Conservation (phyloP, 2,329 filamentous ascomycete species). For the Polytolypa hystricis region DNA sequence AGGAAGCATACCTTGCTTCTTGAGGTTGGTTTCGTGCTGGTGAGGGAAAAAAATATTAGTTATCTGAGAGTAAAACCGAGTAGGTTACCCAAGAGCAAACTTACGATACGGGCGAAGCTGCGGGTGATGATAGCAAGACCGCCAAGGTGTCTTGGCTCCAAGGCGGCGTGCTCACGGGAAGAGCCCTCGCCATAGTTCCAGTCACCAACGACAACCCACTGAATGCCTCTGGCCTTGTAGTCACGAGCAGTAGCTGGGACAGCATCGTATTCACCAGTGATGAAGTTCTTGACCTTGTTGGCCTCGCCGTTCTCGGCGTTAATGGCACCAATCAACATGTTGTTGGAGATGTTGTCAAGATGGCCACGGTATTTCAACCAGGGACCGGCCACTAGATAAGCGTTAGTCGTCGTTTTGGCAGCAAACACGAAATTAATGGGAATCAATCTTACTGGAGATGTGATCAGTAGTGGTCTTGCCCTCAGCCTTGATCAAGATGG, state of each 20-base stretch:
- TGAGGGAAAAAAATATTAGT: too few species aligned
- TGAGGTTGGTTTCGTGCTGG: conserved; percentile 96
- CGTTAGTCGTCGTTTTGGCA: conserved; percentile 10
- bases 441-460: conserved; percentile 56
- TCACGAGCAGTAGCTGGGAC: conserved; percentile 91
- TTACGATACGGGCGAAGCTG: conserved; percentile 84
- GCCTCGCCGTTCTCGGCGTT: conserved; percentile 93
- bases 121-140: conserved; percentile 94
- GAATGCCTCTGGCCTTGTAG: conserved; percentile 94
- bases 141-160: conserved; percentile 94
- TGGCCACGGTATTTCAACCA: conserved; percentile 99
- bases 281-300: conserved; percentile 92
- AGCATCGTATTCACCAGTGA: conserved; percentile 70
- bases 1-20: conserved; percentile 99
- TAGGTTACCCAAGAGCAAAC: too few species aligned
- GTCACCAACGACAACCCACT: conserved; percentile 96
- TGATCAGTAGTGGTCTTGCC: conserved; percentile 97
- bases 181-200: conserved; percentile 99
- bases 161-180: conserved; percentile 95
- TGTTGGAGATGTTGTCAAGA: conserved; percentile 99
- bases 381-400: conserved; percentile 60
- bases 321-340: conserved; percentile 96
- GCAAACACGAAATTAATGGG: background rate
- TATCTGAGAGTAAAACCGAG: too few species aligned
- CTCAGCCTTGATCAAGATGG: conserved; percentile 90